Percentiles rank a stretch among this genome's conserved stretches.
Evolutionary conservation across 73 alveolate species (phyloP).

Genomic region (Durusdinium trenchii): DNA sequence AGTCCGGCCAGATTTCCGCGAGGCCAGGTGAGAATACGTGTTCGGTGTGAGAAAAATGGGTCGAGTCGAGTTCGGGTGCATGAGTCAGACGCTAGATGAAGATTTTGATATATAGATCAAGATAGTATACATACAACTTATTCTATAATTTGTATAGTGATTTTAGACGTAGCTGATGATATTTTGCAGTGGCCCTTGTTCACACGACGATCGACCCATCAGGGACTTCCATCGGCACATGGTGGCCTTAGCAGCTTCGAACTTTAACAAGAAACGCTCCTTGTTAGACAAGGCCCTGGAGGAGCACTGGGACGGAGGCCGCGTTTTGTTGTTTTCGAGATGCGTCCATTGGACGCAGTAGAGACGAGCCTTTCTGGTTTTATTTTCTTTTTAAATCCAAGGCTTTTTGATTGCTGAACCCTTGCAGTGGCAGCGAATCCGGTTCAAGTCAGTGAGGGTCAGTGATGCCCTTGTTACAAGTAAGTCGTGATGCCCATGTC

Average conservation of each 20-base stretch:
- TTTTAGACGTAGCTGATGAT: neutral
- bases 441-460: too few relatives aligned
- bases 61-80: neutral
- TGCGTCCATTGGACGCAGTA: too few relatives aligned
- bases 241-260: slow-evolving; percentile 76
- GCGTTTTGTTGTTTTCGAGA: too few relatives aligned
- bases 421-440: too few relatives aligned
- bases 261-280: slow-evolving; percentile 53
- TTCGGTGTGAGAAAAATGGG: neutral
- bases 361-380: too few relatives aligned
- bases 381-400: too few relatives aligned
- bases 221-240: slow-evolving; percentile 88
- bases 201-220: neutral
- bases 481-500: too few relatives aligned
- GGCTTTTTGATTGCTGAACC: too few relatives aligned
- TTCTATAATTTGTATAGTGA: neutral
- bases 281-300: slow-evolving; percentile 76
- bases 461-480: too few relatives aligned
- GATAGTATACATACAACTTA: neutral
- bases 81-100: neutral
- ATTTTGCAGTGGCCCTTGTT: neutral
- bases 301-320: slow-evolving; percentile 24
- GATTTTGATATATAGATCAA: too few relatives aligned
- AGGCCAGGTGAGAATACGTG: neutral
- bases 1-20: slow-evolving; percentile 34